Percentiles rank a stretch among this genome's conserved stretches.
These are phyloP conservation scores for Paramyrothecium sp. DNA, from an alignment of 2,329 filamentous ascomycete genomes.

Conservation along the genomic window DNA sequence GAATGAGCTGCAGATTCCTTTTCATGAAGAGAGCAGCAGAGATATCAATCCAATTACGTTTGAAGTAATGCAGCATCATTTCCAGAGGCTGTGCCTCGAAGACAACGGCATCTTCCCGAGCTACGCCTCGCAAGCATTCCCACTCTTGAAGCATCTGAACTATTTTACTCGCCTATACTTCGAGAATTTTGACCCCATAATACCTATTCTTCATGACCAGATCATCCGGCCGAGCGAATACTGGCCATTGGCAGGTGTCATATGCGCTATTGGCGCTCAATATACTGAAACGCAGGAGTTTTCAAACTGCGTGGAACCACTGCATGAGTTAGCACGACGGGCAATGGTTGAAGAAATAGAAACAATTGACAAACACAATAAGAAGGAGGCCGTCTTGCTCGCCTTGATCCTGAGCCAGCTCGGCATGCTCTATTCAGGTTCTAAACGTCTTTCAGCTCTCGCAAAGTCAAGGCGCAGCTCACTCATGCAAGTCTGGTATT, in stretches of 20 bases:
- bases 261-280: conserved; percentile 19
- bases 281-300: conserved; percentile 19
- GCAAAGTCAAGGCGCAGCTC: too few species aligned
- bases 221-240: conserved; percentile 6
- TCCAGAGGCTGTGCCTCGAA: too few species aligned
- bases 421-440: too few species aligned
- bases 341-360: neutral
- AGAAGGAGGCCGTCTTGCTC: neutral
- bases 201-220: conserved; percentile 25
- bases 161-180: conserved; percentile 30
- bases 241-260: conserved; percentile 19
- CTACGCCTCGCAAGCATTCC: too few species aligned
- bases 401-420: too few species aligned
- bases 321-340: conserved; percentile 21
- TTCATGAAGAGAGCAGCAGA: too few species aligned
- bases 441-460: too few species aligned
- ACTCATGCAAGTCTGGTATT: too few species aligned
- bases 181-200: conserved; percentile 25
- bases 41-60: too few species aligned
- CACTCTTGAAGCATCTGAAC: conserved; percentile 17
- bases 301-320: conserved; percentile 11
- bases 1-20: too few species aligned
- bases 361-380: neutral
- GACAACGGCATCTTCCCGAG: too few species aligned
- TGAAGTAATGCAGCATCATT: too few species aligned